Evolutionary conservation across 768 basidiomycete genomes (phyloP), one percentile per base, ranked within the genome.

Genomic region (Leccinum imitatum): DNA sequence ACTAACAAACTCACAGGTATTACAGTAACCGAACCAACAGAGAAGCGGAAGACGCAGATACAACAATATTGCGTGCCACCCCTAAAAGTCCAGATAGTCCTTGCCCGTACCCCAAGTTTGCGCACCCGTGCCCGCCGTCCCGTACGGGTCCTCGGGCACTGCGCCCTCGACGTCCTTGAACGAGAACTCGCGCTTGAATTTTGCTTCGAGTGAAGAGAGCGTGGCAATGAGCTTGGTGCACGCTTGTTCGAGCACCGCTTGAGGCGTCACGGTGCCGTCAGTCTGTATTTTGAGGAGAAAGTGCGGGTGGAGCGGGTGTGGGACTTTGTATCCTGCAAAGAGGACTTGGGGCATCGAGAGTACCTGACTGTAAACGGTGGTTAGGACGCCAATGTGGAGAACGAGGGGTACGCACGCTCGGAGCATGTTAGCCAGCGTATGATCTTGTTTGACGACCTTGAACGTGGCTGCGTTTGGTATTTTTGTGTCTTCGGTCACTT

Each of bases 241-340:
- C 0, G 95, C 93, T 59, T 87, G 82, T 69, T 95, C 91, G 25
- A 98, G 84, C 19, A 89, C 86, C 21, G 82, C 84, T 64, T 92
- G 84, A 1, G 96, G 94, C 17, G 95, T 91, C 50, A 87, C 76
- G 1, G 85, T 80, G 23, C 94, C 93, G 74, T 98, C 94, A 2
- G 95, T 98, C 76, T 98, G 97, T 57, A 98, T 85, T 75, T 97
- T 98, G 75, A 99, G 85, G 59, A 92, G 80, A 77, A 98, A 96
- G 73, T 95, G 84, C 8, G 95, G 94, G 63, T 97, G 93, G 21
- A 96, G 85, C 1, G 97, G 96, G 69, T 98, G 97, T 0, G 96
- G 96, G 41, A 95, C 93, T 78, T 95, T 94, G 86, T 98, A 98
- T 2, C 97, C 97, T 1, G 95, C 95, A 71, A 98, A 98, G 61